Evolutionary conservation across 2,329 filamentous ascomycete species (phyloP), one percentile per base, ranked within the genome.

Genomic region (Clarireedia monteithiana): DNA sequence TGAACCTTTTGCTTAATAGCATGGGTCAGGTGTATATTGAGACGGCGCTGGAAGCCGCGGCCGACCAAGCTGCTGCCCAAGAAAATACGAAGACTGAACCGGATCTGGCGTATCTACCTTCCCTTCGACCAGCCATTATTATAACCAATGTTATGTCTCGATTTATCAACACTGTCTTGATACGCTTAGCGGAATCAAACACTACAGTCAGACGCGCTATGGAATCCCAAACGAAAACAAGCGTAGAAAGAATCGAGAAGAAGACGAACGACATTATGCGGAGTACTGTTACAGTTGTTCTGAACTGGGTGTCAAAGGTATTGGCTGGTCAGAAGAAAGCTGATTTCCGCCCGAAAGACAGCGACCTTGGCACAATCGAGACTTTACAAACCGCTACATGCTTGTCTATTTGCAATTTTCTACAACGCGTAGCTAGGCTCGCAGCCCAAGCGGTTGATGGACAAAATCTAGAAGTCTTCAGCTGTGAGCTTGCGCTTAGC

Each of bases 111-210:
- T 96, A 95, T 70, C 79, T 99, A 40, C 82, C 85, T 6, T 83
- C 84, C 9, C 79, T 97, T 39, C 86, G 88, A 36, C 84, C 88
- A 2, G 88, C 90, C 7, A 89, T 96, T 53, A 91, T 85, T 53
- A 92, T 96, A 60, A 87, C 94, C 7, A 91, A 92, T 68, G 82
- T 99, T 64, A 95, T 97, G 83, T 86, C 92, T 64, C 89, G 90
- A 60, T 96, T 94, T 65, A 91, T 95, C 63, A 85, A 86, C 58
- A 91, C 91, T 4, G 89, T 97, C 15, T 83, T 99, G 23, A 86
- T 97, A 62, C 90, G 91, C 10, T 81, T 99, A 7, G 91, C 92
- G 23, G 85, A 92, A 56, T 84, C 87, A 54, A 96, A 95, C 71
- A 87, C 95, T 20, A 96, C 91, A 0, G 90, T 96, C 50, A 78